phyloP scores from a whole-genome alignment of 305 asterid species.

The Nicotiana rustica region DNA sequence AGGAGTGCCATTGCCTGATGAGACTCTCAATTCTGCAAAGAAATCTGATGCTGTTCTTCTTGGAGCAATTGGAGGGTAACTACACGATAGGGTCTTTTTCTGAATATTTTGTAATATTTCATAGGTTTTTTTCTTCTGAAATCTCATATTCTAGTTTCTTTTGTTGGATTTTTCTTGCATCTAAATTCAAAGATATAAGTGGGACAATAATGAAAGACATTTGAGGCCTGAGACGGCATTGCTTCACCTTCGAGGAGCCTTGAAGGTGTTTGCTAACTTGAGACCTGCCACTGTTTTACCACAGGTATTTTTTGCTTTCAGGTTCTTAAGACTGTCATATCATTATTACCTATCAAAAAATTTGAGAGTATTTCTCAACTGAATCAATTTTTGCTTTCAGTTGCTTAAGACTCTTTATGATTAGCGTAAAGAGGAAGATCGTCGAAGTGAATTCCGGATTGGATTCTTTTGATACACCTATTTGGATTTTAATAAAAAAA shows the following conservation, averaged over 20 bases:
- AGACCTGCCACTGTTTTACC: slow-evolving; percentile 95
- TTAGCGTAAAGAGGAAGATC: not conserved
- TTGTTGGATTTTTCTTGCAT: slow-evolving; percentile 12
- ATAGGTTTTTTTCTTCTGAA: not conserved
- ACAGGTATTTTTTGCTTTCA: slow-evolving; percentile 57
- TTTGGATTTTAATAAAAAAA: not conserved
- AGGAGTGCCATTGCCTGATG: slow-evolving; percentile 91
- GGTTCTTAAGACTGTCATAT: not conserved
- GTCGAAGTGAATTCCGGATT: slow-evolving; percentile 3
- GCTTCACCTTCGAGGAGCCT: slow-evolving; percentile 95
- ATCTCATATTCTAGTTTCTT: not conserved
- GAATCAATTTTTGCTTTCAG: not conserved
- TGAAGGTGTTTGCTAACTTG: slow-evolving; percentile 93
- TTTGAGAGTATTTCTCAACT: slow-evolving; percentile 2
- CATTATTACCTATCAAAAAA: not conserved
- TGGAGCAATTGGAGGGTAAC: slow-evolving; percentile 98
- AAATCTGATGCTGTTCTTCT: slow-evolving; percentile 91
- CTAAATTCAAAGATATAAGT: slow-evolving; percentile 72
- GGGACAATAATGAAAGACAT: slow-evolving; percentile 96
- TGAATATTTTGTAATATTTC: slow-evolving; percentile 1
- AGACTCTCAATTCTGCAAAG: slow-evolving; percentile 84
- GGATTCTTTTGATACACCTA: not conserved
- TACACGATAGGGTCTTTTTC: not conserved
- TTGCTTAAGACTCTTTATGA: too few species aligned
- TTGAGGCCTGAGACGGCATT: slow-evolving; percentile 96